Conservation (phyloP, 768 basidiomycete species). For the Harrya chromipes region DNA sequence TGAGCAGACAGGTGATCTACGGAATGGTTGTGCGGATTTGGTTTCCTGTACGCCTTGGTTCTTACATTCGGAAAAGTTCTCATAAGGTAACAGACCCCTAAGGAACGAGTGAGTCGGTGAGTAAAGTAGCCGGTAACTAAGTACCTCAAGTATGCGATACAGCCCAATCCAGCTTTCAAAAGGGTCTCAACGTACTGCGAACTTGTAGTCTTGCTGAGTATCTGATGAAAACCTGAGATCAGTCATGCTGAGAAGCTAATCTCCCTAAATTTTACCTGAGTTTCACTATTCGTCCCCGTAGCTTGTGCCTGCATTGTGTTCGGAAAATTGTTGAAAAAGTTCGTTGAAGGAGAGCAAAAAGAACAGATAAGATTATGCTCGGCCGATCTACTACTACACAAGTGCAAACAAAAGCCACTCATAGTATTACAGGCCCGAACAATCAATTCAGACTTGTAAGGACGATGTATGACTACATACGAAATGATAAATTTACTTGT, state of each 20-base stretch:
- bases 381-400: background rate
- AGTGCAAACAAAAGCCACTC: no score
- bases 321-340: background rate
- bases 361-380: background rate
- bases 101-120: conserved; percentile 8
- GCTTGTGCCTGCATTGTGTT: conserved; percentile 27
- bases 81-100: conserved; percentile 74
- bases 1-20: conserved; percentile 30
- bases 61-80: conserved; percentile 72
- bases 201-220: conserved; percentile 58
- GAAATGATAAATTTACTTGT: conserved; percentile 17
- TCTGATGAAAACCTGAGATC: conserved; percentile 26
- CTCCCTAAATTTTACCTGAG: conserved; percentile 18
- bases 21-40: background rate
- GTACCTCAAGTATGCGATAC: conserved; percentile 74
- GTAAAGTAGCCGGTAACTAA: background rate
- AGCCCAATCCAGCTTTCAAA: conserved; percentile 67
- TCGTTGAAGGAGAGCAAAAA: background rate
- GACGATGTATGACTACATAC: background rate
- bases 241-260: background rate
- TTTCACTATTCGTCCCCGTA: conserved; percentile 16
- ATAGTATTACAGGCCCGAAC: no score
- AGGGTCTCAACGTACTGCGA: conserved; percentile 70
- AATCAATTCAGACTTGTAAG: background rate
- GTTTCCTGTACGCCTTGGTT: background rate